A percentile compares a stretch with the other conserved stretches of the same genome.
Evolutionary conservation across 352 stramenopile genomes (phyloP).

Genomic region (Globisporangium okanoganense): DNA sequence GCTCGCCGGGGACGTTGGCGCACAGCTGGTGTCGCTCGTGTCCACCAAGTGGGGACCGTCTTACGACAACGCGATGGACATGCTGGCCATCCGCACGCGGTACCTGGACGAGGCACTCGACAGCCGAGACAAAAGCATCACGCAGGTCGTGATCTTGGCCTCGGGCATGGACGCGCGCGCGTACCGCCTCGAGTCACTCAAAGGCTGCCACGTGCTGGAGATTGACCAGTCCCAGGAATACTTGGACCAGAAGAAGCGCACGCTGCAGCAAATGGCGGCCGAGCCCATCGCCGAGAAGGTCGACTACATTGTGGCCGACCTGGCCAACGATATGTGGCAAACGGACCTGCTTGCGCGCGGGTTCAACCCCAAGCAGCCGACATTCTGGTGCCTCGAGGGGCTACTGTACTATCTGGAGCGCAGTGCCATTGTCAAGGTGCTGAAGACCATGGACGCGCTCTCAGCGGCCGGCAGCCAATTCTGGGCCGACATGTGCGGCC

Average conservation of each 20-base stretch:
- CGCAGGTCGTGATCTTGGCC: slow-evolving; percentile 19
- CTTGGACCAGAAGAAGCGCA: slow-evolving; percentile 15
- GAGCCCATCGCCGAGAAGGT: slow-evolving; percentile 7
- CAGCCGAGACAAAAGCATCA: slow-evolving; percentile 4
- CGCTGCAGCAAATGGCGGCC: background rate
- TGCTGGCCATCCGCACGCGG: slow-evolving; percentile 20
- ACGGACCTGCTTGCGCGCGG: background rate
- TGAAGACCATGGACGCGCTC: slow-evolving; percentile 17
- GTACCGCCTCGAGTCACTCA: slow-evolving; percentile 17
- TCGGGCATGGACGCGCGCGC: slow-evolving; percentile 18
- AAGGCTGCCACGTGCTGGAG: slow-evolving; percentile 16
- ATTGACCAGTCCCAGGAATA: slow-evolving; percentile 13
- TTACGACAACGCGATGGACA: background rate
- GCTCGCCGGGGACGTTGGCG: slow-evolving; percentile 9
- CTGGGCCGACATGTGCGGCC: slow-evolving; percentile 22
- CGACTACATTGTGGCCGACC: slow-evolving; percentile 17
- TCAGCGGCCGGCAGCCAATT: slow-evolving; percentile 15
- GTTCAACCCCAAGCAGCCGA: slow-evolving; percentile 13
- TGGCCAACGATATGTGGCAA: slow-evolving; percentile 18
- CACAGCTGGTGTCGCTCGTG: slow-evolving; percentile 1
- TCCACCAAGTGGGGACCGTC: slow-evolving; percentile 9
- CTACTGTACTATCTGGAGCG: slow-evolving; percentile 20
- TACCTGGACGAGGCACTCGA: slow-evolving; percentile 20
- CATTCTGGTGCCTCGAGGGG: slow-evolving; percentile 21
- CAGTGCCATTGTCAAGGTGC: slow-evolving; percentile 17